Evolutionary conservation across 768 basidiomycete genomes (phyloP).

Genomic region (Chalciporus sphaerocephalus): DNA sequence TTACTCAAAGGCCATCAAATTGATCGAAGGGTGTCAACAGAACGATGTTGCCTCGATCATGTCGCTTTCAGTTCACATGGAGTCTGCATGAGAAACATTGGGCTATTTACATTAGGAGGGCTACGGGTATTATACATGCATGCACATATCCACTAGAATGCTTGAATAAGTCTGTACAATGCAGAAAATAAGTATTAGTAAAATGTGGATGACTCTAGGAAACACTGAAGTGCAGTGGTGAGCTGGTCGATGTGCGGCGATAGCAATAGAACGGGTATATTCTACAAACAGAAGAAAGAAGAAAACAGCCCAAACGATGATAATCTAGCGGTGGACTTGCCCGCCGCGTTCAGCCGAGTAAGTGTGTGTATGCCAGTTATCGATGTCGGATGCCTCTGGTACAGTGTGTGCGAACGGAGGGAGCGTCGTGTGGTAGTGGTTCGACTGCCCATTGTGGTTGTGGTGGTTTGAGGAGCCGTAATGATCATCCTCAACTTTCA

Average conservation of each 20-base stretch:
- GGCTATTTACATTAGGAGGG: slow-evolving; percentile 32
- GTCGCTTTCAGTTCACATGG: slow-evolving; percentile 5
- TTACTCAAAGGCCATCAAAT: slow-evolving; percentile 31
- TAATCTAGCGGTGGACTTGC: slow-evolving; percentile 52
- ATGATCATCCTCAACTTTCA: slow-evolving; percentile 68
- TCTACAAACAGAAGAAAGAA: slow-evolving; percentile 20
- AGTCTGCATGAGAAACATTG: slow-evolving; percentile 5
- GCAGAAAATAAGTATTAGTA: slow-evolving; percentile 33
- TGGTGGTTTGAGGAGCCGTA: slow-evolving; percentile 39
- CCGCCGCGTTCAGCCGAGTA: slow-evolving; percentile 63
- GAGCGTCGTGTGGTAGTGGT: slow-evolving; percentile 41
- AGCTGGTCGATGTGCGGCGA: slow-evolving; percentile 21
- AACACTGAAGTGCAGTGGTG: slow-evolving; percentile 18
- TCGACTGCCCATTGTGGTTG: slow-evolving; percentile 33
- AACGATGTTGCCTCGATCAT: slow-evolving; percentile 15
- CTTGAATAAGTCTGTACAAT: slow-evolving; percentile 33
- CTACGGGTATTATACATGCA: slow-evolving; percentile 35
- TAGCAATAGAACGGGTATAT: slow-evolving; percentile 36
- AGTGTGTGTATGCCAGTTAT: slow-evolving; percentile 50
- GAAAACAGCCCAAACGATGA: not conserved
- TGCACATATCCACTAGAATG: slow-evolving; percentile 38
- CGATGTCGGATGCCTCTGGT: slow-evolving; percentile 41
- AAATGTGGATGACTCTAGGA: slow-evolving; percentile 29
- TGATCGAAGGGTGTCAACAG: slow-evolving; percentile 22
- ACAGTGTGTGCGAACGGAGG: slow-evolving; percentile 46